Base-by-base conservation (phyloP, 106 monocot species). In the Vanilla planifolia region DNA sequence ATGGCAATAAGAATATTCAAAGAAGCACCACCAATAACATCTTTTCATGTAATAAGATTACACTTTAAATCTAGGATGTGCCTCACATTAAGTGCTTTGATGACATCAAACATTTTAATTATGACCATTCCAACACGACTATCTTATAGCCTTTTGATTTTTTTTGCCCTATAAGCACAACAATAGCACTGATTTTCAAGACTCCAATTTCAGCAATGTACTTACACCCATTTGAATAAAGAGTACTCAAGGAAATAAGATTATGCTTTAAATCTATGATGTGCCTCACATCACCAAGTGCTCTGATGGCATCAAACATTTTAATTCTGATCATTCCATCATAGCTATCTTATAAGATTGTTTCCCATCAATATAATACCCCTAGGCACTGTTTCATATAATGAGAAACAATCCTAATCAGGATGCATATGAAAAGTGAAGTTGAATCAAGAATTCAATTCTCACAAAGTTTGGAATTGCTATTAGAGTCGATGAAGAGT, bases 321-420 rank as follows among this genome's bases (percentile, higher is more conserved):
- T 73, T 41, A 9, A 66, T 66, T 39, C n/a, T 3, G 6, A 66
- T 42, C 41, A 16, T 48, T 48, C 4, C 4, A 48, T 14, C 8
- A 15, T 21, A 8, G 47, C 47, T 21, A 15, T 5, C 17, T 48
- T 48, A 48, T 48, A 48, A 0, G 15, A 23, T 60, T 11, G 23
- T 73, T 60, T 3, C 39, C 51, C 51, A 66, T 48, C 32, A 65
- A 51, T 1, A 66, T 33, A 40, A 20, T 17, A 43, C 53, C 37
- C 37, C 8, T 47, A 28, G 20, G 10, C 34, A 33, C n/a, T 32
- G 17, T 2, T 43, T 60, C 6, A 43, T 42, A 52, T 0, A 51
- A 42, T 42, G 19, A 35, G n/a, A n/a, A n/a, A n/a, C 50, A 73
- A 2, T 66, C 37, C 20, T 9, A 34, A 48, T 41, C 47, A 13